Percentiles rank a stretch among this genome's conserved stretches.
Conservation (phyloP, 2,329 filamentous ascomycete genomes). For the Pseudopithomyces maydicus region DNA sequence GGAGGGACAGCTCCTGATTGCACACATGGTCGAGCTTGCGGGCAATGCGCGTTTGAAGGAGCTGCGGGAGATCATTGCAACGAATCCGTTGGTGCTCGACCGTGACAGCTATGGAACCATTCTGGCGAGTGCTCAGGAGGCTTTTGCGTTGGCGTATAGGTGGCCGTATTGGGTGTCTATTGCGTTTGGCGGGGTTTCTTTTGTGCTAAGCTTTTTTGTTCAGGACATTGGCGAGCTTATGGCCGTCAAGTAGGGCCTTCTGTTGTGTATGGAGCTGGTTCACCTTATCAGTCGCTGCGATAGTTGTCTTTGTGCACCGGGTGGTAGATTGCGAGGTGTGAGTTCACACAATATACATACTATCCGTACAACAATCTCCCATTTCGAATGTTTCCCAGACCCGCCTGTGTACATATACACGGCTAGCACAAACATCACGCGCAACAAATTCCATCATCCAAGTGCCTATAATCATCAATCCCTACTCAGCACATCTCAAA, state of each 20-base stretch:
- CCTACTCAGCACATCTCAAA: neutral
- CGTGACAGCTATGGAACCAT: constrained; percentile 47
- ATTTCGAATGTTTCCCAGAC: too few species aligned
- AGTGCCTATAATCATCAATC: too few species aligned
- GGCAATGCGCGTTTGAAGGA: constrained; percentile 36
- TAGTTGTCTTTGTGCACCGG: too few species aligned
- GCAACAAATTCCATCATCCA: too few species aligned
- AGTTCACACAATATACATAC: too few species aligned
- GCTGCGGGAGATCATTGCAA: constrained; percentile 54
- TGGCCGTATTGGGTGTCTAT: constrained; percentile 68
- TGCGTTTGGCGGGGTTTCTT: constrained; percentile 62
- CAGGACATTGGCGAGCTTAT: constrained; percentile 56
- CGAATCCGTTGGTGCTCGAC: constrained; percentile 49
- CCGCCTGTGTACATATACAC: too few species aligned
- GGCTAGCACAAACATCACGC: too few species aligned
- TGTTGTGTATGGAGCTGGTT: too few species aligned
- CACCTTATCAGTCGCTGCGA: too few species aligned
- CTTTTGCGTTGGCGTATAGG: constrained; percentile 63
- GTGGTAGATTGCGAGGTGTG: too few species aligned
- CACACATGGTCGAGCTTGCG: constrained; percentile 49
- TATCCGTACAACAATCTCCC: too few species aligned
- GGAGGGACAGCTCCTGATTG: constrained; percentile 56
- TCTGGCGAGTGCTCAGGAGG: constrained; percentile 60
- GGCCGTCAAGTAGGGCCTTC: constrained; percentile 2
- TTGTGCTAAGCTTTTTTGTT: constrained; percentile 63